Conservation (phyloP, 1,139 yeast species). For the Suhomyces panamericanus region DNA sequence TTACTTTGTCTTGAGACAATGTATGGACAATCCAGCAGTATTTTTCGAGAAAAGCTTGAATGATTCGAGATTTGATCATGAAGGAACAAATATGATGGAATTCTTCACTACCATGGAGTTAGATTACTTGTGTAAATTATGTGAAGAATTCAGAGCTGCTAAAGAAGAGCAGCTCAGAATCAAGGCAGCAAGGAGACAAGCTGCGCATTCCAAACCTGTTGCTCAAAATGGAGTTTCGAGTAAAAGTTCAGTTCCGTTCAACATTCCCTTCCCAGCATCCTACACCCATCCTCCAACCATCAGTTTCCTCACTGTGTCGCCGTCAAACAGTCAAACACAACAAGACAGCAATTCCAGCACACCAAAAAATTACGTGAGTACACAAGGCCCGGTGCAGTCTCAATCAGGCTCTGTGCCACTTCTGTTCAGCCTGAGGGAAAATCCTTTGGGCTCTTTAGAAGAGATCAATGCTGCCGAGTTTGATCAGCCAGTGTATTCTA, state of each 20-base stretch:
- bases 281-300: conserved; percentile 11
- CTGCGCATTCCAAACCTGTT: neutral
- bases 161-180: conserved; percentile 34
- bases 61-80: conserved; percentile 33
- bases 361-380: conserved; percentile 5
- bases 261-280: conserved; percentile 16
- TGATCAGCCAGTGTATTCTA: conserved; percentile 11
- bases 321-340: conserved; percentile 2
- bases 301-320: conserved; percentile 10
- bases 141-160: conserved; percentile 45
- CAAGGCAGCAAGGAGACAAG: conserved; percentile 11
- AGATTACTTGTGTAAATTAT: conserved; percentile 37
- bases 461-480: conserved; percentile 6
- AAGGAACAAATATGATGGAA: conserved; percentile 45
- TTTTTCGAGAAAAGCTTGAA: conserved; percentile 36
- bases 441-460: conserved; percentile 4
- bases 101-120: conserved; percentile 40
- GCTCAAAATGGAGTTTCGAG: conserved; percentile 3
- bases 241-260: conserved; percentile 7
- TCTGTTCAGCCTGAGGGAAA: conserved; percentile 3
- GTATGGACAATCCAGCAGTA: conserved; percentile 44
- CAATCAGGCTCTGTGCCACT: neutral
- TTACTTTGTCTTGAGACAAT: conserved; percentile 43
- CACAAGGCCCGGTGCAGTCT: neutral
- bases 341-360: conserved; percentile 6